Evolutionary conservation across 192 early-diverging fungal genomes (phyloP), one percentile per base, ranked within the genome.

Genomic region (Coemansia sp.): DNA sequence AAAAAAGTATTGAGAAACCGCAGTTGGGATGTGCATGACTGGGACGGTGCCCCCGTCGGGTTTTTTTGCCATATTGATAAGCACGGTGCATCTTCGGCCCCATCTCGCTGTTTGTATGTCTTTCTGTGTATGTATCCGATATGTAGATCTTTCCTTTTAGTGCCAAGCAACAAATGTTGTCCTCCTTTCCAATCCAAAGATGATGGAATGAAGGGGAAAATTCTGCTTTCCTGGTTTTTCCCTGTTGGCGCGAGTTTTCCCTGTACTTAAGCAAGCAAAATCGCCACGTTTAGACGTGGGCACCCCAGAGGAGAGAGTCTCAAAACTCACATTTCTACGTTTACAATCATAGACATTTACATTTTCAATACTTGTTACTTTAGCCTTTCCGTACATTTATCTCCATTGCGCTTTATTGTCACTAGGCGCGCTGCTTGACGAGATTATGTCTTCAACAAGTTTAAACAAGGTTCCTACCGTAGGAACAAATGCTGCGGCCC

Each of bases 381-480:
- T 23, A 41, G 4, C 20, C 25, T 25, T 48, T 6, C 45, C 23
- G 15, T 25, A 48, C 23, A 48, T 11, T 6, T 25, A 6, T 48
- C 13, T 48, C 22, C 23, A 48, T 48, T 48, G 22, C 11, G 45
- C 45, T 11, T 4, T 8, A 48, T 14, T 1, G 20, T 48, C 9
- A 25, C 23, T 48, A 22, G 20, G 45, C 45, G 45, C 45, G 7
- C 23, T 48, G 45, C 20, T 48, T 11, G 23, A 6, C 22, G 45
- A 23, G 11, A 17, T 34, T 34, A 54, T 54, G 52, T 29, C 52
- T n/a, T 14, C 52, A 15, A 13, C 52, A 31, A 54, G 30, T 25
- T 15, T 54, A 33, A 54, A 54, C 27, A 33, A 54, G 52, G 52
- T 54, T n/a, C 52, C 52, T 30, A 31, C 52, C 7, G 4, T 54